Evolutionary conservation across 2,329 filamentous ascomycete species (phyloP), one percentile per base, ranked within the genome.

Genomic region (Tolypocladium album): DNA sequence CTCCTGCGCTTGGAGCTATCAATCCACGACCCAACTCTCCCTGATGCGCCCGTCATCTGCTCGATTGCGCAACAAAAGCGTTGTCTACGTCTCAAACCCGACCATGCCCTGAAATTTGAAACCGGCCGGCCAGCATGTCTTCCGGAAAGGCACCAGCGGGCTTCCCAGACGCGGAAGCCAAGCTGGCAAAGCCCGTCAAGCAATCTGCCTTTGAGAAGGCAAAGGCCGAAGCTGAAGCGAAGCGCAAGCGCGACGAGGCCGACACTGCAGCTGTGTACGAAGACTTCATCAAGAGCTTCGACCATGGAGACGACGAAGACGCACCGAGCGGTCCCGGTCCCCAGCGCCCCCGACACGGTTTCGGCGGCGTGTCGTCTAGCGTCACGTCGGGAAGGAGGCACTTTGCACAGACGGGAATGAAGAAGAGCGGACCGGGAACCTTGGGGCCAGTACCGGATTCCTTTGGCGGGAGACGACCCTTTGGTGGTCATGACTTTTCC

Each of bases 141-240:
- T 75, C 76, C 62, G 75, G 73, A 63, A 79, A 79, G 65, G 77
- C 78, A 64, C 70, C 79, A 58, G 67, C 75, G 68, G 76, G 79
- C 61, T 92, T 93, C 68, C 87, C 89, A 17, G 84, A 91, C 67
- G 80, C 90, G 61, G 84, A 88, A 60, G 82, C 86, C 58, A 96
- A 95, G 74, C 85, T 94, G 57, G 84, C 88, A 60, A 90, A 90
- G 56, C 86, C 90, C 0, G 82, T 87, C 63, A 94, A 92, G 74
- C 90, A 94, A 70, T 95, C 91, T 24, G 82, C 88, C 34, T 96
- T 95, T 71, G 92, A 96, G 76, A 87, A 88, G 67, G 89, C 95
- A 72, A 91, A 89, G 72, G 90, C 90, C 61, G 91, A 96, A 71
- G 90, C 89, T 60, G 91, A 96, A 78, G 91, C 90, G 31, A 96